Evolutionary conservation across 1,284 basidiomycete species (phyloP).

Genomic region (Puccinia novopanici): DNA sequence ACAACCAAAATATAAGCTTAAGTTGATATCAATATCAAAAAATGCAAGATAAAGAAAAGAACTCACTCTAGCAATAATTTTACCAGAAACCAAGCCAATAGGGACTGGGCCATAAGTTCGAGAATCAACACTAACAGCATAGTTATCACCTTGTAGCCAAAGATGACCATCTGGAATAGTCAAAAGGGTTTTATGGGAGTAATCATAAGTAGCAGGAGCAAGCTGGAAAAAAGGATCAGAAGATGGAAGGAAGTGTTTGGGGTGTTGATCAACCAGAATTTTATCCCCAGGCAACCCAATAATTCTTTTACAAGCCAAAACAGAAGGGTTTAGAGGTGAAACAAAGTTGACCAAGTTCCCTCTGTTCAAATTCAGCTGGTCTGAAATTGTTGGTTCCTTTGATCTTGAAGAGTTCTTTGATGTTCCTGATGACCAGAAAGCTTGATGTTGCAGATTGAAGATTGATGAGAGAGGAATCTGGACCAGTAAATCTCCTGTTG

Average conservation of each 20-base stretch:
- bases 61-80: conserved; percentile 43
- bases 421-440: not conserved
- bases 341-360: conserved; percentile 44
- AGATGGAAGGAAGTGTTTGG: not conserved
- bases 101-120: conserved; percentile 46
- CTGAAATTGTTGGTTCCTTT: not conserved
- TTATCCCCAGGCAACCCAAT: conserved; percentile 44
- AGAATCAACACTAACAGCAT: conserved; percentile 44
- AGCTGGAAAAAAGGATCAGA: not conserved
- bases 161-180: conserved; percentile 46
- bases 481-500: conserved; percentile 44
- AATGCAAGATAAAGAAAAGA: not conserved
- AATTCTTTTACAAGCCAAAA: conserved; percentile 48
- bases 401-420: not conserved
- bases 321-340: conserved; percentile 44
- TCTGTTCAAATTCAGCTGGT: conserved; percentile 21
- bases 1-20: not conserved
- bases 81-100: conserved; percentile 40
- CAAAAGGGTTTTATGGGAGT: not conserved
- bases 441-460: not conserved
- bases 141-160: conserved; percentile 50
- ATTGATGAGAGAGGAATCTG: conserved; percentile 29
- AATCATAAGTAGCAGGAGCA: not conserved
- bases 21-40: not conserved
- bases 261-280: conserved; percentile 23